Conservation (phyloP, 2,329 filamentous ascomycete genomes). For the Dactylellina sp. region DNA sequence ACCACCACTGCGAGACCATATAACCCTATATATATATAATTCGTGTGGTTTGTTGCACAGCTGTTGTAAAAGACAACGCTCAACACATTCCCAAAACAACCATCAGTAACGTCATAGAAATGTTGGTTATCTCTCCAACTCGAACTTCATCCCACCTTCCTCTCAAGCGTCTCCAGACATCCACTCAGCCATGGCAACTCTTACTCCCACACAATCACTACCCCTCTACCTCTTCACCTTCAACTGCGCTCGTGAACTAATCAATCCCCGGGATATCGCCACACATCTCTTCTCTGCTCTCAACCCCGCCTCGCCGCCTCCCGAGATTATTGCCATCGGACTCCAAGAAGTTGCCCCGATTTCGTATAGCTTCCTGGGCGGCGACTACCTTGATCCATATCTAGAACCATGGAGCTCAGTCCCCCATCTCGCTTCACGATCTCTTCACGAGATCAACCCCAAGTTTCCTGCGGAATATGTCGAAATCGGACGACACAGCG, state of each 20-base stretch:
- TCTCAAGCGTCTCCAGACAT: background rate
- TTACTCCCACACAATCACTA: slow-evolving; percentile 74
- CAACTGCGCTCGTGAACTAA: slow-evolving; percentile 47
- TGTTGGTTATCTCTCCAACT: slow-evolving; percentile 7
- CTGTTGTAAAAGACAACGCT: slow-evolving; percentile 41
- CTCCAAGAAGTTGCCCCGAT: slow-evolving; percentile 92
- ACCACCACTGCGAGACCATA: too few species aligned
- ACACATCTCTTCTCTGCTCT: slow-evolving; percentile 75
- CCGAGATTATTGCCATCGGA: slow-evolving; percentile 74
- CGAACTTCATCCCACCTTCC: slow-evolving; percentile 12
- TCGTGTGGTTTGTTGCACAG: slow-evolving; percentile 29
- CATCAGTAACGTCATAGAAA: slow-evolving; percentile 8
- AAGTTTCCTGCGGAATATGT: slow-evolving; percentile 70
- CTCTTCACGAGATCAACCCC: slow-evolving; percentile 57
- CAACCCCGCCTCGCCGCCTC: slow-evolving; percentile 69
- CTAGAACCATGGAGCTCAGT: slow-evolving; percentile 77
- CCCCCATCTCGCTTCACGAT: slow-evolving; percentile 74
- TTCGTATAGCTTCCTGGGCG: slow-evolving; percentile 84
- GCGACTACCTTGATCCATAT: slow-evolving; percentile 81
- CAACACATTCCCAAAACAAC: slow-evolving; percentile 34
- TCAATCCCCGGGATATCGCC: slow-evolving; percentile 29
- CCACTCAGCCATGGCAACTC: slow-evolving; percentile 23
- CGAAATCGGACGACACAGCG: slow-evolving; percentile 77
- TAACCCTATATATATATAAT: too few species aligned
- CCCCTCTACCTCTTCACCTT: slow-evolving; percentile 54